Evolutionary conservation across 2,329 filamentous ascomycete species (phyloP).

Genomic region (Aureobasidium lini): DNA sequence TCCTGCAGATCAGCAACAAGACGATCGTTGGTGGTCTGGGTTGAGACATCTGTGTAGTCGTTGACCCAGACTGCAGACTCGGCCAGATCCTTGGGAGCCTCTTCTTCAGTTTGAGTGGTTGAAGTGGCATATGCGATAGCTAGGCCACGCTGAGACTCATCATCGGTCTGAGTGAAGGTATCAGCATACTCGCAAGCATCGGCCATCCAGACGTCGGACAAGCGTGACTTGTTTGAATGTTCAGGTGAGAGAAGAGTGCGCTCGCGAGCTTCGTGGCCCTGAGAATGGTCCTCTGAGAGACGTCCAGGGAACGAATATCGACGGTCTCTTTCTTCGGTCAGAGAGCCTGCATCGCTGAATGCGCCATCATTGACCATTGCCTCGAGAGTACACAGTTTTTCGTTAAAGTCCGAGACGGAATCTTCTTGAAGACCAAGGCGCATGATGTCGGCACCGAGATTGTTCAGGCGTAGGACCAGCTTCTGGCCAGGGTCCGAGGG

Average conservation of each 20-base stretch:
- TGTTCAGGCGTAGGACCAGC: conserved; percentile 31
- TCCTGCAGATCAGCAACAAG: conserved; percentile 25
- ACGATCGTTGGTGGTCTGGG: conserved; percentile 18
- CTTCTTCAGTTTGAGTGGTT: background rate
- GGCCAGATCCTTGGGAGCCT: background rate
- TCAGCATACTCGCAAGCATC: background rate
- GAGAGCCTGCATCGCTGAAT: background rate
- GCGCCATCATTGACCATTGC: conserved; percentile 1
- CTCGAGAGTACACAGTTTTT: conserved; percentile 16
- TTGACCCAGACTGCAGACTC: conserved; percentile 8
- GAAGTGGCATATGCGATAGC: background rate
- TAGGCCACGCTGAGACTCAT: background rate
- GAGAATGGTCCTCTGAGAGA: background rate
- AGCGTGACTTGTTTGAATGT: background rate
- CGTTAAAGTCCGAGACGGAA: conserved; percentile 12
- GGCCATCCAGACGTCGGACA: conserved; percentile 5
- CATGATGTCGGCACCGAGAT: conserved; percentile 30
- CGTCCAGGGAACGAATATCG: conserved; percentile 1
- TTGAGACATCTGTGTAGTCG: background rate
- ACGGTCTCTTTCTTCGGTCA: conserved; percentile 1
- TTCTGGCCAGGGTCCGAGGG: conserved; percentile 24
- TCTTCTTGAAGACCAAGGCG: conserved; percentile 19
- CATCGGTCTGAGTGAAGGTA: background rate
- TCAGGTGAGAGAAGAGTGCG: background rate
- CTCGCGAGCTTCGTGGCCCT: conserved; percentile 1